A percentile compares a stretch with the other conserved stretches of the same genome.
Conservation (phyloP, 2,329 filamentous ascomycete genomes). For the Cyphellophora europaea region DNA sequence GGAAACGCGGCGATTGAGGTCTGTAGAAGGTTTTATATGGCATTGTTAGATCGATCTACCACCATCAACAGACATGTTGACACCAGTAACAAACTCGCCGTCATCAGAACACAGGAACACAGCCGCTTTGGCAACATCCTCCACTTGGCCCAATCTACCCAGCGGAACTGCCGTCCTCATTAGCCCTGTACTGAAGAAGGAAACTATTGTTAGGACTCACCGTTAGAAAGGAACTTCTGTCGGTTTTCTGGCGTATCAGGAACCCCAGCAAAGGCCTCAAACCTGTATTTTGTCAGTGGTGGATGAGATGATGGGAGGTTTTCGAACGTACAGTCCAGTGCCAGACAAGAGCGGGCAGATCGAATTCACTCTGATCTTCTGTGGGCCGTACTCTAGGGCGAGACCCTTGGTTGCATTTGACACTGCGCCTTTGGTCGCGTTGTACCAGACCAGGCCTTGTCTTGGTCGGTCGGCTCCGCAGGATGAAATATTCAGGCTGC, state of each 20-base stretch:
- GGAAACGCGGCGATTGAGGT: too few relatives aligned
- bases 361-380: slow-evolving; percentile 41
- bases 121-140: slow-evolving; percentile 62
- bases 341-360: slow-evolving; percentile 56
- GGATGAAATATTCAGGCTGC: slow-evolving; percentile 37
- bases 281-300: slow-evolving; percentile 20
- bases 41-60: slow-evolving; percentile 10
- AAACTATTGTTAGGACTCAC: too few relatives aligned
- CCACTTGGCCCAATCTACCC: slow-evolving; percentile 32
- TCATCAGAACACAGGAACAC: slow-evolving; percentile 58
- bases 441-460: slow-evolving; percentile 37
- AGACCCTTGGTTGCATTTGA: slow-evolving; percentile 50
- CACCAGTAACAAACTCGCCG: slow-evolving; percentile 52
- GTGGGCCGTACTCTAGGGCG: slow-evolving; percentile 38
- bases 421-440: slow-evolving; percentile 34
- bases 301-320: background rate
- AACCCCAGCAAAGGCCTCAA: slow-evolving; percentile 30
- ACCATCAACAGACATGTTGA: slow-evolving; percentile 18
- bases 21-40: background rate
- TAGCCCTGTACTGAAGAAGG: too few relatives aligned
- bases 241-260: slow-evolving; percentile 36
- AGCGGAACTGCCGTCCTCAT: too few relatives aligned
- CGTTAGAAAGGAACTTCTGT: slow-evolving; percentile 32
- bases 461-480: slow-evolving; percentile 32
- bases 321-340: slow-evolving; percentile 47